Evolutionary conservation across 164 flowering plant species (phyloP).

Genomic region (Magnolia changhungtana): DNA sequence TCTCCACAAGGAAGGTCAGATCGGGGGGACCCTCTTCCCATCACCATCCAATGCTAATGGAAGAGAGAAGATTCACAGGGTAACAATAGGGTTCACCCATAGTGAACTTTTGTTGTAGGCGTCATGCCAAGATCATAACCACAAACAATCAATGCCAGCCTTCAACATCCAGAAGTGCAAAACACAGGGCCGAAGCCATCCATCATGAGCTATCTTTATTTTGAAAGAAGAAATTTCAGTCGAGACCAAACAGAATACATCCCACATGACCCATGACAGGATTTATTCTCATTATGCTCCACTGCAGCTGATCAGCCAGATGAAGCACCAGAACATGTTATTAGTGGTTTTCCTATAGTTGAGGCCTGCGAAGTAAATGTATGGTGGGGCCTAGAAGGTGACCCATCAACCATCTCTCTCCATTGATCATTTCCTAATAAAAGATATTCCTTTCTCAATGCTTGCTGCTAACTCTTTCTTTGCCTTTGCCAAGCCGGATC

Average conservation of each 20-base stretch:
- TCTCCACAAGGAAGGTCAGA: too few relatives aligned
- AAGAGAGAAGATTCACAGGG: too few relatives aligned
- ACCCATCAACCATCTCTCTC: background rate
- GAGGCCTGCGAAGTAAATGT: background rate
- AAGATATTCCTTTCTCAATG: slow-evolving; percentile 81
- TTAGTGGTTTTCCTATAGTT: background rate
- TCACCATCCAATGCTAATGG: too few relatives aligned
- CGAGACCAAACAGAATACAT: background rate
- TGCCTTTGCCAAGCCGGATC: slow-evolving; percentile 89
- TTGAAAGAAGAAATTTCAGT: background rate
- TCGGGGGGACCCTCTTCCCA: too few relatives aligned
- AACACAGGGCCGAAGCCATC: background rate
- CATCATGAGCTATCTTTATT: background rate
- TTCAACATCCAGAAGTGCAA: background rate
- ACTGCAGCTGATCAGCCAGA: background rate
- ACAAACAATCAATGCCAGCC: background rate
- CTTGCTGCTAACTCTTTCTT: slow-evolving; percentile 83
- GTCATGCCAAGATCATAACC: background rate
- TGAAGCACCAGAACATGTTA: background rate
- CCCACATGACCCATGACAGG: background rate
- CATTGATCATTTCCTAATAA: slow-evolving; percentile 54
- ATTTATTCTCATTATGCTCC: background rate
- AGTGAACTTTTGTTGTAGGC: too few relatives aligned
- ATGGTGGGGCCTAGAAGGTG: background rate
- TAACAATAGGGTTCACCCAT: too few relatives aligned